Conservation (phyloP, 768 basidiomycete species). For the Strobilomyces confusus region DNA sequence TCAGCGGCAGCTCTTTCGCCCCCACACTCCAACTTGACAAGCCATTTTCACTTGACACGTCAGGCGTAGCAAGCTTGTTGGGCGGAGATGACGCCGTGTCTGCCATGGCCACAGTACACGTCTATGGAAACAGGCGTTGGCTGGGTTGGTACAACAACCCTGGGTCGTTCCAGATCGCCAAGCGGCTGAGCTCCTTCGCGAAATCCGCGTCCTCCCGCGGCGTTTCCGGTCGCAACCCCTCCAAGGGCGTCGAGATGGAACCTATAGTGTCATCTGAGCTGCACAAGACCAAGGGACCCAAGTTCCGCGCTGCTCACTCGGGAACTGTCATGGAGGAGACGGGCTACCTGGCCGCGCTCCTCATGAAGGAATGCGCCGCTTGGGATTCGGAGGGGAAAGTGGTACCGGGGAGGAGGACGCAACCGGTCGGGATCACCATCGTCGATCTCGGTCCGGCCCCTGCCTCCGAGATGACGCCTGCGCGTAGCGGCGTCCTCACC, state of each 20-base stretch:
- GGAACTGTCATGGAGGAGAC: not conserved
- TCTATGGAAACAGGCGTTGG: not conserved
- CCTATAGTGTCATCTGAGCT: not conserved
- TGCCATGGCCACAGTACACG: not conserved
- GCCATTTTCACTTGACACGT: not conserved
- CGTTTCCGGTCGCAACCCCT: not conserved
- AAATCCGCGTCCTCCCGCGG: not conserved
- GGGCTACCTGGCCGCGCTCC: not conserved
- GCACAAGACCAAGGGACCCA: not conserved
- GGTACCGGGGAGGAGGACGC: not conserved
- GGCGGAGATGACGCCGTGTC: not conserved
- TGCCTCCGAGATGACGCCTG: not conserved
- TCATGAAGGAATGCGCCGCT: not conserved
- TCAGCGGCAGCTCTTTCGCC: not conserved
- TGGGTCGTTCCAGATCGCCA: not conserved
- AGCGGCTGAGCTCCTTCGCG: not conserved
- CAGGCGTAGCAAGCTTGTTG: not conserved
- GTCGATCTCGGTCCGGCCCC: not conserved
- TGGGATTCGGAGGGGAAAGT: not conserved
- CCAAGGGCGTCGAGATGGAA: not conserved
- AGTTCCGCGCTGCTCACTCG: not conserved
- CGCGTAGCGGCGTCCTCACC: not conserved
- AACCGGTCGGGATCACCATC: not conserved
- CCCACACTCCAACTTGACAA: not conserved
- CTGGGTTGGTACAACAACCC: not conserved